Evolutionary conservation across 352 stramenopile genomes (phyloP).

Genomic region (Pythium rhizo-oryzae): DNA sequence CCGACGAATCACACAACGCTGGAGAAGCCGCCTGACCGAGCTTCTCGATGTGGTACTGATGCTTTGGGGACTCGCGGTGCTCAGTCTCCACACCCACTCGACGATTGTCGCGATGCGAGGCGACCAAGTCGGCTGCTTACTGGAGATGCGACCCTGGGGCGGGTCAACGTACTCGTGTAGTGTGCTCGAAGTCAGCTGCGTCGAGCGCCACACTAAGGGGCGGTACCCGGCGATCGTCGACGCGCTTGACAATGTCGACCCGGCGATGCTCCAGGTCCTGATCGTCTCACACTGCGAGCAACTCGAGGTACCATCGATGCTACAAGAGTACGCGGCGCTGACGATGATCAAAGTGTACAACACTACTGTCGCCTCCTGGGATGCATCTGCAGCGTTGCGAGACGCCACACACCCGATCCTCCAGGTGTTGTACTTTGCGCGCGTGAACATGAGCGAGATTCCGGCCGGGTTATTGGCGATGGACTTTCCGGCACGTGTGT

Average conservation of each 20-base stretch:
- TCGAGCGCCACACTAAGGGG: neutral
- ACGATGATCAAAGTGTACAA: constrained; percentile 27
- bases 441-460: constrained; percentile 19
- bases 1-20: neutral
- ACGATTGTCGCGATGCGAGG: neutral
- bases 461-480: constrained; percentile 1
- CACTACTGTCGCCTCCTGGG: constrained; percentile 22
- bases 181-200: constrained; percentile 10
- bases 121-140: neutral
- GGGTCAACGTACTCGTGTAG: constrained; percentile 5
- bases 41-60: constrained; percentile 8
- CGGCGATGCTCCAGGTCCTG: constrained; percentile 1
- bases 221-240: neutral
- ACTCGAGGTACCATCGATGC: constrained; percentile 17
- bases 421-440: neutral
- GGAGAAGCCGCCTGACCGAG: neutral
- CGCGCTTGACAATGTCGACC: constrained; percentile 3
- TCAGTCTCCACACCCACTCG: constrained; percentile 13
- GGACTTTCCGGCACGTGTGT: constrained; percentile 6
- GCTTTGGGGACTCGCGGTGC: constrained; percentile 1
- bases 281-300: constrained; percentile 22
- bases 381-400: neutral
- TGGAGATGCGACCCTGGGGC: constrained; percentile 18
- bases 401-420: constrained; percentile 1
- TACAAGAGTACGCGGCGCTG: constrained; percentile 12